These are phyloP conservation scores for Epichloe sibirici DNA, from an alignment of 2,329 filamentous ascomycete genomes.

Conservation along the genomic window DNA sequence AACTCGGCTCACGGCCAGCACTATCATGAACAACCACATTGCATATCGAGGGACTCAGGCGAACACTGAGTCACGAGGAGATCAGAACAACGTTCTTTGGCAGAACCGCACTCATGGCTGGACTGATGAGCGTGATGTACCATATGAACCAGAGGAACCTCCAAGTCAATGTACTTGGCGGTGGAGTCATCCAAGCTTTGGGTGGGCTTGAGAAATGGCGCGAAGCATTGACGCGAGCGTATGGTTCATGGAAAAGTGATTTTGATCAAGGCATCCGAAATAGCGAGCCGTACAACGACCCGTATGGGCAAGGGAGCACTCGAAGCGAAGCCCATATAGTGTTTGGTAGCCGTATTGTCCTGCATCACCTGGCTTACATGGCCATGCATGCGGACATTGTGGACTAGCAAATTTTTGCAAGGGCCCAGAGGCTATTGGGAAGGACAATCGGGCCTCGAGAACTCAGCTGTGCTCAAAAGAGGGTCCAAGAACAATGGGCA, in stretches of 20 bases:
- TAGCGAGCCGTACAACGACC: too few species aligned
- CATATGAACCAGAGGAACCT: too few species aligned
- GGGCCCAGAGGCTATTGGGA: conserved; percentile 73
- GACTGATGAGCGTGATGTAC: too few species aligned
- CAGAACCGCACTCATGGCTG: too few species aligned
- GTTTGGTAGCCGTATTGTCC: conserved; percentile 76
- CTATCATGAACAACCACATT: too few species aligned
- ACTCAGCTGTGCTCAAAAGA: conserved; percentile 62
- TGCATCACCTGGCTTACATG: conserved; percentile 94
- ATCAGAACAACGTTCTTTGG: too few species aligned
- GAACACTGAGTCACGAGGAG: too few species aligned
- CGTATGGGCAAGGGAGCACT: too few species aligned
- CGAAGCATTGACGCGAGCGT: conserved; percentile 69
- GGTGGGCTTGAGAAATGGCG: conserved; percentile 90
- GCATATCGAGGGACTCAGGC: too few species aligned
- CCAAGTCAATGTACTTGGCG: conserved; percentile 7
- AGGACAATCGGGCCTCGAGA: conserved; percentile 75
- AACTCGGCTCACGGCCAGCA: too few species aligned
- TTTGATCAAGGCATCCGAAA: conserved; percentile 63
- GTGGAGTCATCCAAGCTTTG: conserved; percentile 60
- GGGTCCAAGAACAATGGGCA: conserved; percentile 85
- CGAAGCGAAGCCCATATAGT: conserved; percentile 42
- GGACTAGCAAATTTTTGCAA: conserved; percentile 93
- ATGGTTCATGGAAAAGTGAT: conserved; percentile 86
- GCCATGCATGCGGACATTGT: conserved; percentile 94